Base-by-base conservation (phyloP, 1,284 basidiomycete genomes). In the Phellinidium pouzarii region DNA sequence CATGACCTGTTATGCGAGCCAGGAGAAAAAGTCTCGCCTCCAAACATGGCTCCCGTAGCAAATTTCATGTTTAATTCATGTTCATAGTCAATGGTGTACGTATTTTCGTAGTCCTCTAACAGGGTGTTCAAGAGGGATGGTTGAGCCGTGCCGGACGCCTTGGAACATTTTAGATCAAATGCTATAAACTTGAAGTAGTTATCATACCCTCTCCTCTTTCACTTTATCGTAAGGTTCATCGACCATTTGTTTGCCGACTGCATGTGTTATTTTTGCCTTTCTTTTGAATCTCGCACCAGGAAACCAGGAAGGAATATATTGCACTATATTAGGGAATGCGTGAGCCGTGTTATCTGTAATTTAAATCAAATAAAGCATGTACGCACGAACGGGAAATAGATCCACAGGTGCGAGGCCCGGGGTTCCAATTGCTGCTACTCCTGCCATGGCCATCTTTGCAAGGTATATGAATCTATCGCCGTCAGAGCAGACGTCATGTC, bases 281-380 rank as follows among this genome's bases (percentile, higher is more conserved):
- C 52, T 58, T 53, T 65, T 65, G 57, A 63, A 65, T 1, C 56
- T 58, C 3, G 64, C 59, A 0, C 64, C 64, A 1, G 65, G 65
- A 8, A 54, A 19, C 52, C 52, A 54, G 12, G 46, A 26, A 31
- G 52, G 52, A 4, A 44, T 36, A 37, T 43, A 44, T 8, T 38
- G 46, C 3, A 54, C 52, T 54, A 22, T n/a, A n/a, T n/a, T n/a
- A n/a, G n/a, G n/a, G 19, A 40, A 40, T 7, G 37, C 14, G 19
- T 5, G 37, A 3, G 8, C 19, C 14, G 12, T 8, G 14, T 34
- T 40, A n/a, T 14, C 36, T n/a, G 5, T 19, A 27, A 4, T 7
- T n/a, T 6, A 34, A 11, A n/a, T n/a, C 7, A 52, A 14, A 22
- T 14, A 4, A 31, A 14, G 14, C 31, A 34, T 34, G 3, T 6